Evolutionary conservation across 768 basidiomycete species (phyloP).

Genomic region (Tulasnella sp.): DNA sequence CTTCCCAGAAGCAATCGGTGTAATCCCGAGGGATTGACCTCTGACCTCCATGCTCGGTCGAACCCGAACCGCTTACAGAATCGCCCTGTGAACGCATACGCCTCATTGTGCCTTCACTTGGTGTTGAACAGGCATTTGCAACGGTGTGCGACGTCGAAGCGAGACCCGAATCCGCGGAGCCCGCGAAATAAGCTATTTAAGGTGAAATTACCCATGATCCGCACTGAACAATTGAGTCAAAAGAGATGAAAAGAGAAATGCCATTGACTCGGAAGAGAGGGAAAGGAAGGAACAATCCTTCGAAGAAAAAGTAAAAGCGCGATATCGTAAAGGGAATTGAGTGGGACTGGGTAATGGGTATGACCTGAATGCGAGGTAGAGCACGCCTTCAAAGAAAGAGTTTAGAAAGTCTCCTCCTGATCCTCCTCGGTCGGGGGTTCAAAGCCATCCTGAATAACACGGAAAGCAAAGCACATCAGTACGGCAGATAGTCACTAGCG

Average conservation of each 20-base stretch:
- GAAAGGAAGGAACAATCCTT: neutral
- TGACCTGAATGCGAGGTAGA: neutral
- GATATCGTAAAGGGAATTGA: neutral
- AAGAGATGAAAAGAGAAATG: no score
- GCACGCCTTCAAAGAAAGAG: neutral
- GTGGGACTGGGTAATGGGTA: neutral
- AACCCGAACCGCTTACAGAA: neutral
- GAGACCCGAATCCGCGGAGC: neutral
- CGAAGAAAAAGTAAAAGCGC: neutral
- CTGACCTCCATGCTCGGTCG: neutral
- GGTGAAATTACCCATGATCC: neutral
- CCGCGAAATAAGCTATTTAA: neutral
- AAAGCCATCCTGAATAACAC: constrained; percentile 9
- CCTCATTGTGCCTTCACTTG: neutral
- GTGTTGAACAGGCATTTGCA: neutral
- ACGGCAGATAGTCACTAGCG: neutral
- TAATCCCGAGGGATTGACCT: neutral
- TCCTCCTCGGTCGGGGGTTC: constrained; percentile 14
- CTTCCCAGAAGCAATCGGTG: neutral
- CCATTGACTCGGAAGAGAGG: neutral
- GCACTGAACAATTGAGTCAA: no score
- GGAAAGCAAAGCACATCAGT: neutral
- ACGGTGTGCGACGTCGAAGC: neutral
- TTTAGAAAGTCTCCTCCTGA: constrained; percentile 19
- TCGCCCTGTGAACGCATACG: neutral